A percentile compares a stretch with the other conserved stretches of the same genome.
phyloP scores from a whole-genome alignment of 2,329 filamentous ascomycete species.

The Paecilomyces dactylethromorphus region DNA sequence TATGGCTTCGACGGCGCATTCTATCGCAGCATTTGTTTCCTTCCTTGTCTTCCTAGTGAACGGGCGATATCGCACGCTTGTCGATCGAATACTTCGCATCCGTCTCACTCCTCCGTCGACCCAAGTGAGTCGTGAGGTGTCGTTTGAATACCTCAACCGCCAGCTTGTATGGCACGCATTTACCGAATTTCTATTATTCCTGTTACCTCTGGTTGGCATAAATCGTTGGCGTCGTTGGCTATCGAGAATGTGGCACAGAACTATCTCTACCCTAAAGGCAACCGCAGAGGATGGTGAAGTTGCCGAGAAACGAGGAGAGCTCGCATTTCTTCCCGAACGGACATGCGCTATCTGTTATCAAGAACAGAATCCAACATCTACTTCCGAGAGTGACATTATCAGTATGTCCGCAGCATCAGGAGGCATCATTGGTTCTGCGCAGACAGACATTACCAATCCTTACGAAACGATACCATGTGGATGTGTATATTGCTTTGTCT shows the following conservation, averaged over 20 bases:
- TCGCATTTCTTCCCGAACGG: conserved; percentile 79
- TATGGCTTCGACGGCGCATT: conserved; percentile 65
- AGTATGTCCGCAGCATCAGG: conserved; percentile 59
- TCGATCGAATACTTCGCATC: conserved; percentile 78
- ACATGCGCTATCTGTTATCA: conserved; percentile 97
- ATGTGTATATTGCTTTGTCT: conserved; percentile 94
- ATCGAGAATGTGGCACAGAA: conserved; percentile 76
- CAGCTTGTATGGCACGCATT: conserved; percentile 99
- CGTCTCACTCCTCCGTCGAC: conserved; percentile 77
- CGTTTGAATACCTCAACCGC: conserved; percentile 94
- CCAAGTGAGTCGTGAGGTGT: conserved; percentile 84
- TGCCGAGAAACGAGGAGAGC: conserved; percentile 58
- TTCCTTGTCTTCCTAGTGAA: conserved; percentile 90
- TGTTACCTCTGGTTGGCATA: conserved; percentile 93
- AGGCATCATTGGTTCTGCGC: conserved; percentile 78
- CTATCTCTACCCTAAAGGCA: conserved; percentile 56
- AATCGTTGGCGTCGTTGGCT: conserved; percentile 88
- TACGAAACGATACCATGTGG: conserved; percentile 87
- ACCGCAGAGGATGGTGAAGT: conserved; percentile 44
- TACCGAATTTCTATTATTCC: conserved; percentile 94
- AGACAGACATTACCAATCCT: conserved; percentile 92
- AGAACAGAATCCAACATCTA: conserved; percentile 70
- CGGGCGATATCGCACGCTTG: conserved; percentile 81
- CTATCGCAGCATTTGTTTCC: conserved; percentile 71
- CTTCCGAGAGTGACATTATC: conserved; percentile 69